Evolutionary conservation across 306 rosid species (phyloP), one percentile per base, ranked within the genome.

Genomic region (Fragaria ananassa): DNA sequence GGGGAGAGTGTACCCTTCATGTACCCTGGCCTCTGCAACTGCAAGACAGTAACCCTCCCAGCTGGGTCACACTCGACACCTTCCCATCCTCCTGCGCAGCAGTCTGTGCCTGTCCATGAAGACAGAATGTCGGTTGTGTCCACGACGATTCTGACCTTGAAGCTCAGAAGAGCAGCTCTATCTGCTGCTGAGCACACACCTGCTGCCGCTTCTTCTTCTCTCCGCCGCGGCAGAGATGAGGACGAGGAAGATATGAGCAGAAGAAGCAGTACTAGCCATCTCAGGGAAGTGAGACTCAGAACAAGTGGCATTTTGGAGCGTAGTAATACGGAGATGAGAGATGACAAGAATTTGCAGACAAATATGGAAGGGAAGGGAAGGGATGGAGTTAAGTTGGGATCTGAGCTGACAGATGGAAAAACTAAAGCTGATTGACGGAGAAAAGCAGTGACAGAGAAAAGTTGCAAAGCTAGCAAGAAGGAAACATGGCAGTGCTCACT

Each of bases 61-160:
- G 89, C 84, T 15, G 89, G 82, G 42, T 88, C 86, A 81, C 99
- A 95, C 68, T 88, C 74, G 70, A 95, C 91, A 31, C 99, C 99
- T 78, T 92, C 97, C 99, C 99, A 95, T 6, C 96, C 93, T 31
- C 93, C 97, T 27, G 78, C 91, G 44, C 99, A 95, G 92, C 99
- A 95, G 19, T 92, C 97, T 67, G 56, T 80, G 29, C 96, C 81
- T 0, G 83, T 82, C 99, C 99, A 95, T 0, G 99, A 80, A 25
- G 97, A 85, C 3, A 95, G 82, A 2, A 84, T 79, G 0, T 89
- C 88, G 2, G 99, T 89, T 6, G 99, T 90, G 82, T 95, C 99
- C 89, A 83, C 47, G 44, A 51, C 29, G 72, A 95, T 95, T 81
- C 80, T 53, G 34, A 86, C 91, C 81, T 92, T 95, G 77, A 95